Conservation (phyloP, 2,329 filamentous ascomycete genomes). For the Neodidymelliopsis sp. region DNA sequence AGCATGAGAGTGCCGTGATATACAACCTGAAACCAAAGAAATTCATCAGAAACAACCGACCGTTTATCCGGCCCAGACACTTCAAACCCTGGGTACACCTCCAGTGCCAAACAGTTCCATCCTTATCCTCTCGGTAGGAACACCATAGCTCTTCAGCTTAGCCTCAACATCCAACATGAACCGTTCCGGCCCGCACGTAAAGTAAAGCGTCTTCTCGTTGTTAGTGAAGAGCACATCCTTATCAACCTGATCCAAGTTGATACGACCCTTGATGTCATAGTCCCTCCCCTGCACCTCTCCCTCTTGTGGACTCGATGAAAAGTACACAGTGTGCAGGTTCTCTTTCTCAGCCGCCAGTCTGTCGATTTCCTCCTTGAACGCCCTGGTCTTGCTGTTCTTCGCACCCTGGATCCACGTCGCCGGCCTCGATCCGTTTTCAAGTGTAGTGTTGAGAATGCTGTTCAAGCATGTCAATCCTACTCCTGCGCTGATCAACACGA, state of each 20-base stretch:
- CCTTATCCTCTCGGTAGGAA: constrained; percentile 65
- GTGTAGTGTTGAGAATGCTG: constrained; percentile 66
- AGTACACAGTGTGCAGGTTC: constrained; percentile 64
- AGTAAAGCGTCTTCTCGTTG: constrained; percentile 68
- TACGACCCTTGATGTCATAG: constrained; percentile 66
- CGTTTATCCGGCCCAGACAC: neutral
- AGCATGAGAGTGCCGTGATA: neutral
- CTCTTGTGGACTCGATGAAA: constrained; percentile 61
- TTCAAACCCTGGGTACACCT: constrained; percentile 42
- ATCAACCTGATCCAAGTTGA: constrained; percentile 66
- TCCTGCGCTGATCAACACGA: constrained; percentile 72
- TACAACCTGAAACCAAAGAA: constrained; percentile 1
- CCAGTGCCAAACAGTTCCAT: constrained; percentile 68
- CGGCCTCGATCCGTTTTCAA: constrained; percentile 49
- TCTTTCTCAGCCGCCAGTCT: constrained; percentile 53
- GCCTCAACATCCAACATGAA: constrained; percentile 72
- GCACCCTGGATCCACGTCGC: constrained; percentile 71
- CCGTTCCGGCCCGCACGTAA: constrained; percentile 71
- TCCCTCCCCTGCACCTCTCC: constrained; percentile 59
- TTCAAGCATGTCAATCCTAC: constrained; percentile 73
- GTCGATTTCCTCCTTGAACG: constrained; percentile 63
- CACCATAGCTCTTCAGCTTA: constrained; percentile 63
- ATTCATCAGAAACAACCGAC: constrained; percentile 5
- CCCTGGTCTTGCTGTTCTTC: constrained; percentile 58
- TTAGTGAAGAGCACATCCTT: constrained; percentile 63